Evolutionary conservation across 768 basidiomycete species (phyloP).

Genomic region (Leccinum variicolor): DNA sequence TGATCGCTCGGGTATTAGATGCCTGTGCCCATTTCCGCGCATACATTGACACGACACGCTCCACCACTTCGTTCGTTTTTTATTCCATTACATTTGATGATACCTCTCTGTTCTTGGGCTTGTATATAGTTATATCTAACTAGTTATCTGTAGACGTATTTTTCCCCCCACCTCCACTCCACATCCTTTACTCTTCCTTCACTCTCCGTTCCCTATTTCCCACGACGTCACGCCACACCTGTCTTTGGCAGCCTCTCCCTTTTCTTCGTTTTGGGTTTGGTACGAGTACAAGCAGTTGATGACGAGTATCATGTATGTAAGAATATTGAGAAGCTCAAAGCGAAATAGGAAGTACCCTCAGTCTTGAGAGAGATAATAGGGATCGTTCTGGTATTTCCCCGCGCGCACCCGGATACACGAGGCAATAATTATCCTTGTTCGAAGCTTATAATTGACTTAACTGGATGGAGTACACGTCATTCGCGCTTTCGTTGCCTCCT

Average conservation of each 20-base stretch:
- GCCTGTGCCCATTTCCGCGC: slow-evolving; percentile 3
- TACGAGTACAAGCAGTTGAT: neutral
- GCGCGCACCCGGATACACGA: neutral
- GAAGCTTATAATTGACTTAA: neutral
- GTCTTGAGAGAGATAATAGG: neutral
- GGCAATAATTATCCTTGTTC: neutral
- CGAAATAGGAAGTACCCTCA: neutral
- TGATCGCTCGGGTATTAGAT: neutral
- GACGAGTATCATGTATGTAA: neutral
- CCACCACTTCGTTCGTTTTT: slow-evolving; percentile 11
- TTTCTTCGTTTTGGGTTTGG: neutral
- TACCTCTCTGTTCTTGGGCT: slow-evolving; percentile 4
- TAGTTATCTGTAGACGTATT: slow-evolving; percentile 17
- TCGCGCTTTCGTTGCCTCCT: neutral
- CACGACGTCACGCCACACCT: neutral
- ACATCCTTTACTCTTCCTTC: neutral
- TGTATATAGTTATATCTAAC: slow-evolving; percentile 34
- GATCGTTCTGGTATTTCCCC: neutral
- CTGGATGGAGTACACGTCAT: neutral
- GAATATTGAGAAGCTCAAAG: neutral
- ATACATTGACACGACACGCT: slow-evolving; percentile 1
- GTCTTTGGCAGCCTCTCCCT: neutral
- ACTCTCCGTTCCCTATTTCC: neutral
- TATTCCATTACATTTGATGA: slow-evolving; percentile 2
- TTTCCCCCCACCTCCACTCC: neutral